Conservation (phyloP, 2,329 filamentous ascomycete genomes). For the Penicillium sp. region DNA sequence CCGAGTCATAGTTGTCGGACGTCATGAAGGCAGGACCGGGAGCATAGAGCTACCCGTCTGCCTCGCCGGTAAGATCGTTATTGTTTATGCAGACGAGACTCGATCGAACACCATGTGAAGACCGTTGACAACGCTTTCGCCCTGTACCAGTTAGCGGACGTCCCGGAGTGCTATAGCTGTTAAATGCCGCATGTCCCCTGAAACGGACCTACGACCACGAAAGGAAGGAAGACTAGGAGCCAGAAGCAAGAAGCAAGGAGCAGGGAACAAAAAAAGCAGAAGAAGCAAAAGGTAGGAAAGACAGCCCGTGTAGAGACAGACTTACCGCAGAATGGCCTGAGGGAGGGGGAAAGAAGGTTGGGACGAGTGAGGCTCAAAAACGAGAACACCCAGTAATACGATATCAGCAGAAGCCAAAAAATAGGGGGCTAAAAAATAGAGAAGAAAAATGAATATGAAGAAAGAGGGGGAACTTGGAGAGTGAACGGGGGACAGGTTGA, state of each 20-base stretch:
- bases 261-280: neutral
- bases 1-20: slow-evolving; percentile 42
- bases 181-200: neutral
- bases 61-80: neutral
- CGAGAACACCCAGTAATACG: neutral
- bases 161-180: neutral
- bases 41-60: slow-evolving; percentile 4
- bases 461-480: neutral
- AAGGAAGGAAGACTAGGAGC: neutral
- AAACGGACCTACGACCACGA: neutral
- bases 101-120: neutral
- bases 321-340: neutral
- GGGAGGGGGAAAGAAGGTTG: neutral
- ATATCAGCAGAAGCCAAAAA: neutral
- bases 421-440: neutral
- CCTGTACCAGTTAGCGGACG: neutral
- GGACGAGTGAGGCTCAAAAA: neutral
- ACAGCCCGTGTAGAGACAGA: neutral
- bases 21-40: slow-evolving; percentile 29
- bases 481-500: neutral
- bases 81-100: neutral
- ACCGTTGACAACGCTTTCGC: neutral
- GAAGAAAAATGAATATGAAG: neutral
- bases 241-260: neutral
- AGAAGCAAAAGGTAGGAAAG: neutral